A percentile compares a stretch with the other conserved stretches of the same genome.
Conservation (phyloP, 2,329 filamentous ascomycete species). For the Tolypocladium ovalisporum region DNA sequence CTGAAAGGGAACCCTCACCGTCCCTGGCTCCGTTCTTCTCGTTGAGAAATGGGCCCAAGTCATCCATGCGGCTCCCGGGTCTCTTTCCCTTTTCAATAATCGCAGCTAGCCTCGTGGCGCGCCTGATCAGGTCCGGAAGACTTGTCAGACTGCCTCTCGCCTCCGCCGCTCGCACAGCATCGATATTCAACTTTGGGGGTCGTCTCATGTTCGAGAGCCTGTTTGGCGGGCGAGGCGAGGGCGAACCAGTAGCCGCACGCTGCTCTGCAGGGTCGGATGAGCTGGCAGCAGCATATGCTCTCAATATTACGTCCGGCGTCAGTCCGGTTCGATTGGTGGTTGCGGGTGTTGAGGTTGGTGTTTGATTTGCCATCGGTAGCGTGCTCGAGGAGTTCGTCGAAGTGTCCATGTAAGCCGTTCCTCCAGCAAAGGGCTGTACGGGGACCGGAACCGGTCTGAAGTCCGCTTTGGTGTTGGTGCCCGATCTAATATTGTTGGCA, state of each 20-base stretch:
- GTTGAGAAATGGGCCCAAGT: slow-evolving; percentile 38
- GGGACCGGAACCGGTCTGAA: slow-evolving; percentile 24
- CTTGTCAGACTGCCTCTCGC: slow-evolving; percentile 84
- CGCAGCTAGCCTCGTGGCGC: slow-evolving; percentile 75
- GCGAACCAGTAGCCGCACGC: slow-evolving; percentile 15
- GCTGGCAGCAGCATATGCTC: slow-evolving; percentile 38
- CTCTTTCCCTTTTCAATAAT: slow-evolving; percentile 75
- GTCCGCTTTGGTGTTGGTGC: slow-evolving; percentile 2
- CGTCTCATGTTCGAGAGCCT: slow-evolving; percentile 44
- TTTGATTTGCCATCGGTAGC: slow-evolving; percentile 16
- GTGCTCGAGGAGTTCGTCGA: slow-evolving; percentile 36
- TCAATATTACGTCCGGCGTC: slow-evolving; percentile 36
- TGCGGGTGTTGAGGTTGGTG: slow-evolving; percentile 6
- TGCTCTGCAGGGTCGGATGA: slow-evolving; percentile 28
- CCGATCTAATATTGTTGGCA: slow-evolving; percentile 30
- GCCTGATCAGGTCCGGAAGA: slow-evolving; percentile 77
- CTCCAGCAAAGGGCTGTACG: slow-evolving; percentile 29
- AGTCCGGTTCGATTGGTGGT: slow-evolving; percentile 11
- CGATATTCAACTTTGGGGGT: slow-evolving; percentile 70
- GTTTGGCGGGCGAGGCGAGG: slow-evolving; percentile 21
- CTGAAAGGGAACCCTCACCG: slow-evolving; percentile 12
- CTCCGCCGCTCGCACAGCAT: slow-evolving; percentile 71
- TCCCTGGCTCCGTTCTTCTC: slow-evolving; percentile 28
- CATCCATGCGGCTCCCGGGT: slow-evolving; percentile 47
- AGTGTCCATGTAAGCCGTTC: slow-evolving; percentile 34